Evolutionary conservation across 805 yeast genomes (phyloP).

Genomic region (Pichia insulana): DNA sequence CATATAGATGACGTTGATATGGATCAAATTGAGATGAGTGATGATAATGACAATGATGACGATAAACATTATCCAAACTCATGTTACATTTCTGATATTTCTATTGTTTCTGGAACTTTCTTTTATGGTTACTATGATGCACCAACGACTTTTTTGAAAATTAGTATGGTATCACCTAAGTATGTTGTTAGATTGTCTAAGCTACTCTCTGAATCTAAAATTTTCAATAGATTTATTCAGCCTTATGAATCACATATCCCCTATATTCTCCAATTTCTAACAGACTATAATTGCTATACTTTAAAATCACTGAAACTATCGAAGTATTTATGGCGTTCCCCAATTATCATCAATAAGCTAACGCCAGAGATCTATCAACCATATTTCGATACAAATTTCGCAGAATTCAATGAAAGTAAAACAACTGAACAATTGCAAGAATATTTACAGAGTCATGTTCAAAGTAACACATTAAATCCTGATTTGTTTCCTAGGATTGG

Average conservation of each 20-base stretch:
- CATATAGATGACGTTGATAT: slow-evolving; percentile 13
- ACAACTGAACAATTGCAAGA: slow-evolving; percentile 27
- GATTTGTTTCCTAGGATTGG: slow-evolving; percentile 45
- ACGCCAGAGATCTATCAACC: slow-evolving; percentile 12
- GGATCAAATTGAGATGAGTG: slow-evolving; percentile 4
- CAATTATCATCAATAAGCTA: slow-evolving; percentile 26
- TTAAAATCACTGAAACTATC: slow-evolving; percentile 63
- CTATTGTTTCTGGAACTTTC: slow-evolving; percentile 65
- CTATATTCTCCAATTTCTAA: slow-evolving; percentile 61
- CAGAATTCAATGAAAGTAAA: slow-evolving; percentile 19
- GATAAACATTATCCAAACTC: not conserved
- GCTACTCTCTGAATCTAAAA: slow-evolving; percentile 37
- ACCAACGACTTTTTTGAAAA: slow-evolving; percentile 55
- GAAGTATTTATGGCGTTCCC: slow-evolving; percentile 46
- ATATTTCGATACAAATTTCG: slow-evolving; percentile 19
- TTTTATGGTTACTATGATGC: slow-evolving; percentile 79
- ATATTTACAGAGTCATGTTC: slow-evolving; percentile 22
- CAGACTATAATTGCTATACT: slow-evolving; percentile 79
- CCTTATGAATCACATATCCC: slow-evolving; percentile 81
- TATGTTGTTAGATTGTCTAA: slow-evolving; percentile 44
- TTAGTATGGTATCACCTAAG: slow-evolving; percentile 57
- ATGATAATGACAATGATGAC: not conserved
- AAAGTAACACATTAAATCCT: slow-evolving; percentile 24
- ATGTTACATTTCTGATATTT: slow-evolving; percentile 46
- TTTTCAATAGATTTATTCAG: slow-evolving; percentile 33